Evolutionary conservation across 805 yeast species (phyloP), one percentile per base, ranked within the genome.

Genomic region (Huiozyma sinensis): DNA sequence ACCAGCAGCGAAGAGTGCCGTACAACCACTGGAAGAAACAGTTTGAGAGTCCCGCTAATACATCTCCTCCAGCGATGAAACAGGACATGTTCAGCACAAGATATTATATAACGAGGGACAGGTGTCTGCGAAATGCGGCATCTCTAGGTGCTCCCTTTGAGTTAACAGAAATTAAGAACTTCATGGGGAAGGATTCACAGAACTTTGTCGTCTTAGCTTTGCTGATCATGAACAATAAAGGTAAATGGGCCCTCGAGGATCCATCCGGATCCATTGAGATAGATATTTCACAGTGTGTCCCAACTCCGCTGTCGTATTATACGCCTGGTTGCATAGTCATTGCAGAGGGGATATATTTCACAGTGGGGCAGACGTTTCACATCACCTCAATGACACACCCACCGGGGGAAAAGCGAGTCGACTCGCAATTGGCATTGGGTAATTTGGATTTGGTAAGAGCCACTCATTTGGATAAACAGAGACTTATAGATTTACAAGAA

Each of bases 371-470:
- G 28, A 78, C 73, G 40, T 88, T 92, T 57, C 78, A 81, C 50
- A 94, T 83, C 1, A 72, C 83, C 29, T 73, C 82, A 5, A 71
- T 92, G 41, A 82, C 83, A 3, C 95, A 87, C 47, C 97, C 98
- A 3, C 88, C 92, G 0, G 81, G 87, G 3, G 99, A 92, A 58
- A 69, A 75, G 49, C 70, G 97, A 46, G 79, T 72, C 7, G 61
- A 57, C 0, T 71, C 94, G 1, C 56, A 79, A 44, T 89, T 83
- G 28, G 80, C 81, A 1, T 79, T 79, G 47, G 97, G 95, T 1
- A 74, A 82, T 51, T 53, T 85, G 27, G 97, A 92, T 60, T 81
- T 88, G 51, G 63, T 73, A 44, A 70, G 68, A 13, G 63, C 65
- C 17, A 67, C 79, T 12, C 75, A 86, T 49, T 68, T 87, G 6